phyloP scores from a whole-genome alignment of 352 stramenopile species.

The Phytophthora foliorum region DNA sequence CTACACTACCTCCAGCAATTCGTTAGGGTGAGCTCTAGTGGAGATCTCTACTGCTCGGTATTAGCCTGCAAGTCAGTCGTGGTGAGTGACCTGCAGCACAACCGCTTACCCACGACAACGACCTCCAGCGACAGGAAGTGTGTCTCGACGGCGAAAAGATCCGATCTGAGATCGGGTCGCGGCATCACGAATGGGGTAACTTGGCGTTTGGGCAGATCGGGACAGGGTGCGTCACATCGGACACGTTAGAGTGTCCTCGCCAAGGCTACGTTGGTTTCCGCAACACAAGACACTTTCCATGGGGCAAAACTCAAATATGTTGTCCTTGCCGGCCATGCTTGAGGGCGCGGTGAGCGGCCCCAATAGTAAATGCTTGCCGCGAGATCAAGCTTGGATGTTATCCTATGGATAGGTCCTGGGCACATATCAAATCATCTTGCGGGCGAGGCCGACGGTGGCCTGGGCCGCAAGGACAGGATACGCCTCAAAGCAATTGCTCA shows the following conservation, averaged over 20 bases:
- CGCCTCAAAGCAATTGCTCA: conserved; percentile 3
- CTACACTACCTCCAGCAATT: conserved; percentile 40
- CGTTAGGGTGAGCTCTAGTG: conserved; percentile 29
- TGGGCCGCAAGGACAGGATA: not conserved
- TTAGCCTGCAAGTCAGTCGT: conserved; percentile 27
- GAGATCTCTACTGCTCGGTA: conserved; percentile 42
- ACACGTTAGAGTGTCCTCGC: conserved; percentile 1
- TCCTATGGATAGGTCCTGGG: no score
- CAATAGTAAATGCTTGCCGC: conserved; percentile 2
- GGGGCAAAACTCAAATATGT: not conserved
- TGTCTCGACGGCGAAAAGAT: conserved; percentile 36
- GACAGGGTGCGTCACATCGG: conserved; percentile 30
- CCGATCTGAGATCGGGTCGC: not conserved
- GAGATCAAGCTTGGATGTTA: conserved; percentile 1
- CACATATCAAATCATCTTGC: conserved; percentile 8
- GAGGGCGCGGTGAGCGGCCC: conserved; percentile 3
- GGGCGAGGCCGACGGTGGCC: not conserved
- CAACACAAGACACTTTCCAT: not conserved
- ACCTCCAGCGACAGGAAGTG: conserved; percentile 29
- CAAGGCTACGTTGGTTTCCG: conserved; percentile 4
- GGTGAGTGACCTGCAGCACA: conserved; percentile 21
- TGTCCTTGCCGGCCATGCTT: conserved; percentile 6
- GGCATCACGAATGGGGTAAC: conserved; percentile 20
- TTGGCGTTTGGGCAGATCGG: conserved; percentile 34
- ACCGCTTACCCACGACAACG: conserved; percentile 31